A percentile compares a stretch with the other conserved stretches of the same genome.
These are phyloP conservation scores for Thermoascus crustaceus DNA, from an alignment of 2,329 filamentous ascomycete species.

Conservation along the genomic window DNA sequence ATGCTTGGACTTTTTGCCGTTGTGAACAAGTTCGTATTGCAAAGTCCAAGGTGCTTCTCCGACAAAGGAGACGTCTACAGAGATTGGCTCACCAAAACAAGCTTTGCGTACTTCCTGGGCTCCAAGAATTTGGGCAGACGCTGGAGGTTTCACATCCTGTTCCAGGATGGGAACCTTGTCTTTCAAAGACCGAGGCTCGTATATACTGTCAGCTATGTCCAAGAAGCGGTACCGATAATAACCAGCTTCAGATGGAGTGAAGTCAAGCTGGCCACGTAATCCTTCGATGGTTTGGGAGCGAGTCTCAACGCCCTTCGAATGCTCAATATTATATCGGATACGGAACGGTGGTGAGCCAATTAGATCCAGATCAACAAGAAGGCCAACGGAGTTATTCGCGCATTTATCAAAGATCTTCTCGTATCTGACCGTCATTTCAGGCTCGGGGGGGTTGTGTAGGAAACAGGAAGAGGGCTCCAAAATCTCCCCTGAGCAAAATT, in stretches of 20 bases:
- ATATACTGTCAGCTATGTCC: constrained; percentile 73
- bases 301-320: constrained; percentile 47
- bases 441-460: constrained; percentile 82
- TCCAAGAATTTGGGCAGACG: constrained; percentile 63
- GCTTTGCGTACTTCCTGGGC: constrained; percentile 50
- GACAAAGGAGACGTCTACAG: constrained; percentile 63
- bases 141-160: constrained; percentile 88
- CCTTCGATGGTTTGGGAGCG: constrained; percentile 55
- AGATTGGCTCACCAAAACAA: constrained; percentile 75
- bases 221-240: constrained; percentile 81
- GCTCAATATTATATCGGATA: constrained; percentile 67
- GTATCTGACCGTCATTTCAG: constrained; percentile 61
- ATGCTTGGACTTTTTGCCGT: constrained; percentile 70
- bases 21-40: constrained; percentile 88
- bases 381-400: constrained; percentile 83
- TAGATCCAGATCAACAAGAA: constrained; percentile 80
- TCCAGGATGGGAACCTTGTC: constrained; percentile 60
- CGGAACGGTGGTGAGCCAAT: constrained; percentile 86
- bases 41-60: constrained; percentile 83
- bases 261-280: constrained; percentile 72
- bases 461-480: constrained; percentile 91
- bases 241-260: constrained; percentile 73
- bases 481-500: constrained; percentile 78
- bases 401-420: constrained; percentile 92
- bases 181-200: constrained; percentile 56